phyloP scores from a whole-genome alignment of 192 early-diverging fungal species.

The Entomortierella parvispora region DNA sequence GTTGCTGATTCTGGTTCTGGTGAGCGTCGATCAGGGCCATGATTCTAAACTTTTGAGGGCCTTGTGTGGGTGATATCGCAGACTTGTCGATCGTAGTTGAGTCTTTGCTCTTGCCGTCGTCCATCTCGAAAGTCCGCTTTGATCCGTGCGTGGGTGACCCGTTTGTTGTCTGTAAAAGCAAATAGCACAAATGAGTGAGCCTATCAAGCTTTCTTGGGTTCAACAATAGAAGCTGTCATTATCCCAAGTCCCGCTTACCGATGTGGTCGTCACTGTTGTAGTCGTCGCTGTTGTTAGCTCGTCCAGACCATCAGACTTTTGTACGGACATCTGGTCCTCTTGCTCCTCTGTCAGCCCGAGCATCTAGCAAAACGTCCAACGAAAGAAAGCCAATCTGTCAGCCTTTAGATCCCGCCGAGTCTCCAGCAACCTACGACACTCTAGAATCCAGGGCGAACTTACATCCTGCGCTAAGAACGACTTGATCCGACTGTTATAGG shows the following conservation, averaged over 20 bases:
- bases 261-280: too few species aligned
- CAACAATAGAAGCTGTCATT: too few species aligned
- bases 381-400: not conserved
- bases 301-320: slow-evolving; percentile 25
- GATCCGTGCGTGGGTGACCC: slow-evolving; percentile 42
- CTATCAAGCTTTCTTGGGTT: too few species aligned
- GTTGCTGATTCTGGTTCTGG: slow-evolving; percentile 22
- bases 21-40: slow-evolving; percentile 52
- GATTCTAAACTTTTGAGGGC: slow-evolving; percentile 47
- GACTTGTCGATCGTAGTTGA: not conserved
- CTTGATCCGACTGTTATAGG: slow-evolving; percentile 49
- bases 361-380: slow-evolving; percentile 16
- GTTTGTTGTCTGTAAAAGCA: not conserved
- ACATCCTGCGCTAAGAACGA: slow-evolving; percentile 51
- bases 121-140: slow-evolving; percentile 36
- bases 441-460: slow-evolving; percentile 3
- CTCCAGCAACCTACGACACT: not conserved
- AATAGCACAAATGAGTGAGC: not conserved
- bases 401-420: too few species aligned
- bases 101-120: slow-evolving; percentile 5
- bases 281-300: too few species aligned
- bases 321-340: slow-evolving; percentile 26
- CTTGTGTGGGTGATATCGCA: slow-evolving; percentile 33
- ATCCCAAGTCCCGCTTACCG: too few species aligned
- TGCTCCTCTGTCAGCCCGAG: slow-evolving; percentile 38